Conservation (phyloP, 2,329 filamentous ascomycete genomes). For the Aspergillaceae sp. region DNA sequence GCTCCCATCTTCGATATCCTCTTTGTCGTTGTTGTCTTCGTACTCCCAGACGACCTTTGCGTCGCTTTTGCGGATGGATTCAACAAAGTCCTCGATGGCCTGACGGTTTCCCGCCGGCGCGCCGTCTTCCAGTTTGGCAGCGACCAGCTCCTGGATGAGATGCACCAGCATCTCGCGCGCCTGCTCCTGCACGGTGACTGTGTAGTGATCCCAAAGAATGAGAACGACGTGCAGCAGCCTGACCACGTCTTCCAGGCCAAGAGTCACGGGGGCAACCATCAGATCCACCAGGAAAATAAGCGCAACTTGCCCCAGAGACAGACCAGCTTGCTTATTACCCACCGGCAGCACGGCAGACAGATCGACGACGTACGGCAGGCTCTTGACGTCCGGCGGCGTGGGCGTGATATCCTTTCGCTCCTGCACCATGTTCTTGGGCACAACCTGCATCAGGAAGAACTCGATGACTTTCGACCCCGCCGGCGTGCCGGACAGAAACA, state of each 20-base stretch:
- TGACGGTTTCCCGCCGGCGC: conserved; percentile 57
- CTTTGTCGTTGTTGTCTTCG: conserved; percentile 76
- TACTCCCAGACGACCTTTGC: conserved; percentile 84
- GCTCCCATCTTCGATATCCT: conserved; percentile 61
- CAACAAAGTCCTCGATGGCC: conserved; percentile 78
- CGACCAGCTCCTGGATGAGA: conserved; percentile 89
- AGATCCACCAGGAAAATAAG: conserved; percentile 90
- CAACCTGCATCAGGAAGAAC: conserved; percentile 83
- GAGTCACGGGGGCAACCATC: conserved; percentile 82
- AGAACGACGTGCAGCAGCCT: conserved; percentile 83
- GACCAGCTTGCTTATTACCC: conserved; percentile 82
- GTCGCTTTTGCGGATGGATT: conserved; percentile 77
- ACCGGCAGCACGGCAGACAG: conserved; percentile 68
- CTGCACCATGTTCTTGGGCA: conserved; percentile 93
- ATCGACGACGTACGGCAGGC: conserved; percentile 83
- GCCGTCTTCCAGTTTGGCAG: conserved; percentile 67
- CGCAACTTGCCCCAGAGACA: conserved; percentile 86
- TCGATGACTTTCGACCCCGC: conserved; percentile 88
- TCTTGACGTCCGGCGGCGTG: conserved; percentile 57
- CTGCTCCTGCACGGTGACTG: conserved; percentile 87
- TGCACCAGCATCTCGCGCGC: conserved; percentile 97
- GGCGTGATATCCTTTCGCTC: conserved; percentile 66
- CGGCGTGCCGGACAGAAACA: conserved; percentile 80
- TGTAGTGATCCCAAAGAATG: conserved; percentile 97
- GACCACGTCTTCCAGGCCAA: conserved; percentile 70